Percentiles rank a stretch among this genome's conserved stretches.
These are phyloP conservation scores for Mollisiaceae sp. DNA, from an alignment of 2,329 filamentous ascomycete species.

Conservation along the genomic window DNA sequence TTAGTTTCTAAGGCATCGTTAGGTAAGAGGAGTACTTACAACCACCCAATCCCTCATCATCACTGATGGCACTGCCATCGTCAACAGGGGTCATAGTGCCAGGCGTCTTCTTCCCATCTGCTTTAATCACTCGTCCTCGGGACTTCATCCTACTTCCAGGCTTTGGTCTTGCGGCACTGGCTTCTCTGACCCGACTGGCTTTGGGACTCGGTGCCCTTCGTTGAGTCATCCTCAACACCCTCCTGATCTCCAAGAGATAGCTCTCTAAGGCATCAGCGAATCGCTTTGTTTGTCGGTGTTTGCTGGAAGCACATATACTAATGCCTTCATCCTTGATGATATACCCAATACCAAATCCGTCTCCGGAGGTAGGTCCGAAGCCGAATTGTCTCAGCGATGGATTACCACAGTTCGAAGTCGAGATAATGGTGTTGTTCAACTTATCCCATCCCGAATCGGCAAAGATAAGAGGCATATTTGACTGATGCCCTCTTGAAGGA, in stretches of 20 bases:
- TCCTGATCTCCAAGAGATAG: slow-evolving; percentile 89
- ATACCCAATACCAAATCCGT: slow-evolving; percentile 97
- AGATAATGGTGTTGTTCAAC: slow-evolving; percentile 91
- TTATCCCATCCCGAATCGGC: slow-evolving; percentile 91
- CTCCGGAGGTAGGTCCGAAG: slow-evolving; percentile 90
- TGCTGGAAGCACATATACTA: slow-evolving; percentile 89
- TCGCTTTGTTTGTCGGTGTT: slow-evolving; percentile 90
- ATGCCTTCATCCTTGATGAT: slow-evolving; percentile 96
- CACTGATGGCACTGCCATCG: slow-evolving; percentile 74
- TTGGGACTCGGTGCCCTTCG: slow-evolving; percentile 55
- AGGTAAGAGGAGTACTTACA: slow-evolving; percentile 66
- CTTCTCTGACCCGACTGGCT: slow-evolving; percentile 64
- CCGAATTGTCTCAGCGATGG: slow-evolving; percentile 93
- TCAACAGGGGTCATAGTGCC: slow-evolving; percentile 66
- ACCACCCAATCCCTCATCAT: slow-evolving; percentile 89
- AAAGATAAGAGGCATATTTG: slow-evolving; percentile 78
- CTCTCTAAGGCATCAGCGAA: slow-evolving; percentile 89
- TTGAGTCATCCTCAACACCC: slow-evolving; percentile 75
- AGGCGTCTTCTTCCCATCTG: slow-evolving; percentile 49
- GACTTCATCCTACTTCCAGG: slow-evolving; percentile 63
- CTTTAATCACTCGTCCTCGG: slow-evolving; percentile 73
- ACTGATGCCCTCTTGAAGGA: slow-evolving; percentile 52
- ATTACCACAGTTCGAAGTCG: slow-evolving; percentile 98
- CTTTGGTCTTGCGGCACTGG: slow-evolving; percentile 46
- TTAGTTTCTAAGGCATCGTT: slow-evolving; percentile 25